phyloP scores from a whole-genome alignment of 306 rosid species.

The Medicago truncatula region DNA sequence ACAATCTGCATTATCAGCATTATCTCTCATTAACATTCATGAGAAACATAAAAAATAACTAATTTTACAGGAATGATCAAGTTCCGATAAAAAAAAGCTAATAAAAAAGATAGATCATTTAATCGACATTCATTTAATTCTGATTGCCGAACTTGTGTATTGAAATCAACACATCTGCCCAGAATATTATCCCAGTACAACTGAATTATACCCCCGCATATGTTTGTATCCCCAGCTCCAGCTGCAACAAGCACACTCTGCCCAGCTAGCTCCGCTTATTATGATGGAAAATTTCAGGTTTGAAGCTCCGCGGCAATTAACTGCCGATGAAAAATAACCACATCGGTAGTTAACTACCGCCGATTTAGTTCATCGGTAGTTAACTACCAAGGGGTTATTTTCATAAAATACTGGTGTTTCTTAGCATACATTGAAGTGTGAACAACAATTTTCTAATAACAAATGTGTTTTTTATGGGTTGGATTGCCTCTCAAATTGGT shows the following conservation, averaged over 20 bases:
- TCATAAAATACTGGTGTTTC: too few species aligned
- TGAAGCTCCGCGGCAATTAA: too few species aligned
- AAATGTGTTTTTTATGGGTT: too few species aligned
- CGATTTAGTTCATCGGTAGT: too few species aligned
- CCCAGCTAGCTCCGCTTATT: conserved; percentile 46
- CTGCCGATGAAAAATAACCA: too few species aligned
- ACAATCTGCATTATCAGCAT: conserved; percentile 71
- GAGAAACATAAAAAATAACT: conserved; percentile 17
- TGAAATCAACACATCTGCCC: conserved; percentile 81
- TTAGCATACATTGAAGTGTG: too few species aligned
- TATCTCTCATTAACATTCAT: conserved; percentile 16
- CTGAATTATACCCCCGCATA: conserved; percentile 97
- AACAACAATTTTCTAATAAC: too few species aligned
- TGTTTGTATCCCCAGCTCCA: conserved; percentile 99
- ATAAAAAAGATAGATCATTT: conserved; percentile 18
- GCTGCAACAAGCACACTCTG: conserved; percentile 95
- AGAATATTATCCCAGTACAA: conserved; percentile 87
- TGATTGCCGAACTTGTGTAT: conserved; percentile 80
- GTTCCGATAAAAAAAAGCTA: conserved; percentile 12
- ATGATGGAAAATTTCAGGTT: too few species aligned
- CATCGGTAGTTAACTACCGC: too few species aligned
- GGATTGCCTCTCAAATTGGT: too few species aligned
- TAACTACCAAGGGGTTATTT: too few species aligned
- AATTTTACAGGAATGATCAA: conserved; percentile 6
- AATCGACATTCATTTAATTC: conserved; percentile 49